Conservation (phyloP, 345 rosid species). For the Gossypium arboreum region DNA sequence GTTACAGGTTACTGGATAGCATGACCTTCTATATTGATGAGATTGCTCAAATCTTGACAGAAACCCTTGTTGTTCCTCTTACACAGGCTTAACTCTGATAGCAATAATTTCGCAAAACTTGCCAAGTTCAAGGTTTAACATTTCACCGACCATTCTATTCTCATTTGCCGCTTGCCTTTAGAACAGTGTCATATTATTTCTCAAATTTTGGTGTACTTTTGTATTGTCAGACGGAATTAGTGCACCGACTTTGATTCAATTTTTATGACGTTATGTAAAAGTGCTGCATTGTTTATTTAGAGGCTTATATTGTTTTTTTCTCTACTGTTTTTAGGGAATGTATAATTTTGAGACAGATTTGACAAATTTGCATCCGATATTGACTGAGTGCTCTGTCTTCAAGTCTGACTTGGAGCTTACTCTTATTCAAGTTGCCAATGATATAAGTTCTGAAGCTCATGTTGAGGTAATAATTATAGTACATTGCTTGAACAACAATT, state of each 20-base stretch:
- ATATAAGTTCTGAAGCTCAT: conserved; percentile 95
- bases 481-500: background rate
- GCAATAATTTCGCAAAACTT: conserved; percentile 71
- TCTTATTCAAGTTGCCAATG: conserved; percentile 85
- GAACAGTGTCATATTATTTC: background rate
- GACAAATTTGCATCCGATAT: conserved; percentile 71
- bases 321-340: conserved; percentile 51
- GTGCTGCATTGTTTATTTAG: background rate
- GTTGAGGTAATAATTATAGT: conserved; percentile 49
- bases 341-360: conserved; percentile 63
- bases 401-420: conserved; percentile 82
- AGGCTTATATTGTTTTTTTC: background rate
- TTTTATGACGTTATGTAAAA: background rate
- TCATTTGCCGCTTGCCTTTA: background rate
- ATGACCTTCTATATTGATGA: conserved; percentile 72
- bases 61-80: conserved; percentile 67
- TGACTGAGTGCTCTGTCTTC: conserved; percentile 88
- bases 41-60: conserved; percentile 52
- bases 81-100: conserved; percentile 88
- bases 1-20: conserved; percentile 28
- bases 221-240: background rate
- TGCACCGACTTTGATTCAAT: background rate
- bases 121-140: conserved; percentile 68
- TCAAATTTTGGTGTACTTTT: conserved; percentile 9
- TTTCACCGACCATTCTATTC: conserved; percentile 5